Evolutionary conservation across 73 alveolate genomes (phyloP).

Genomic region (Symbiodinium natans): DNA sequence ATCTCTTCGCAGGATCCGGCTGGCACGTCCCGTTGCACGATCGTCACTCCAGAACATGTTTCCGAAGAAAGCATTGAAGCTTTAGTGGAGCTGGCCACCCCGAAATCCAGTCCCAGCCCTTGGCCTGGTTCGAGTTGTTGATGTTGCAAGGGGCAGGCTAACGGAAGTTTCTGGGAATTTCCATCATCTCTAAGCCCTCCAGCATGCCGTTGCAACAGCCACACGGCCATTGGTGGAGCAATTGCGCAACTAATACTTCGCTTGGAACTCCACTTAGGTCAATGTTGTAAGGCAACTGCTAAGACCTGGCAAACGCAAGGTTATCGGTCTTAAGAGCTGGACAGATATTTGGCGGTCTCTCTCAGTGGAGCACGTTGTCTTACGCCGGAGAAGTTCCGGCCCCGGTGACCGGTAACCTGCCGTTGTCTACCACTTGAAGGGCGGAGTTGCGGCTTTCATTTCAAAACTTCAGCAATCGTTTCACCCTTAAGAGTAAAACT

Average conservation of each 20-base stretch:
- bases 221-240: not conserved
- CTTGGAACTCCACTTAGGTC: not conserved
- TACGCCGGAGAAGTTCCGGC: too few relatives aligned
- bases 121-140: not conserved
- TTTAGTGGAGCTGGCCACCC: too few relatives aligned
- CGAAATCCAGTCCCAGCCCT: not conserved
- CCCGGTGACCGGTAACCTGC: too few relatives aligned
- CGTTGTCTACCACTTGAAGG: too few relatives aligned
- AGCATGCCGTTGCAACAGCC: not conserved
- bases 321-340: too few relatives aligned
- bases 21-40: not conserved
- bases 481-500: too few relatives aligned
- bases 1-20: not conserved
- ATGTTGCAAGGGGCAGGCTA: not conserved
- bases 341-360: not conserved
- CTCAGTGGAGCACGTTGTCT: too few relatives aligned
- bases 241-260: not conserved
- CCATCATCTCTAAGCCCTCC: not conserved
- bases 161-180: not conserved
- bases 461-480: too few relatives aligned
- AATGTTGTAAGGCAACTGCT: not conserved
- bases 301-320: not conserved
- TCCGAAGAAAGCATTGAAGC: too few relatives aligned
- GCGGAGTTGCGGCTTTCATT: too few relatives aligned
- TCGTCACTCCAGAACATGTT: not conserved